Conservation (phyloP, 2,329 filamentous ascomycete species). For the Penicillium corylophilum region DNA sequence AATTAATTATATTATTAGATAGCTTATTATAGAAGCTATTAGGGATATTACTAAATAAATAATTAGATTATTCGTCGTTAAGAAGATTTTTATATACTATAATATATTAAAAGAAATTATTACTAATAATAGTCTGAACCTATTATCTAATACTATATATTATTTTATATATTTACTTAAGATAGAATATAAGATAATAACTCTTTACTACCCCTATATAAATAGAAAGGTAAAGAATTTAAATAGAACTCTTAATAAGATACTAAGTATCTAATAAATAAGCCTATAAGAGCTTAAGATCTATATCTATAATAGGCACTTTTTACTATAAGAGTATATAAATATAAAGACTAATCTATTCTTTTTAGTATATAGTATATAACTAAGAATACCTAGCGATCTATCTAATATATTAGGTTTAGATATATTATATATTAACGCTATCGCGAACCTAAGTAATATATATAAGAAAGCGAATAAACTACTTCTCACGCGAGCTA, state of each 20-base stretch:
- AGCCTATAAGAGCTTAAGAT: conserved; percentile 1
- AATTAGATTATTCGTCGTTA: no score
- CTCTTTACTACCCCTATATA: conserved; percentile 2
- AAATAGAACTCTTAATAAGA: conserved; percentile 1
- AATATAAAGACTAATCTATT: background rate
- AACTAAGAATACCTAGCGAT: background rate
- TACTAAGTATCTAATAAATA: conserved; percentile 7
- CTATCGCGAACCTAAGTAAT: background rate
- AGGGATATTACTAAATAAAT: no score
- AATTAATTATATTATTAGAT: no score
- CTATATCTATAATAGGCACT: conserved; percentile 5
- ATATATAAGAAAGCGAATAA: background rate
- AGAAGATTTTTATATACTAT: no score
- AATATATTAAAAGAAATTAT: background rate
- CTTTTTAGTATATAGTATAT: background rate
- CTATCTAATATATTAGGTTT: no score
- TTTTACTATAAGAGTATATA: conserved; percentile 1
- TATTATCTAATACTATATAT: no score
- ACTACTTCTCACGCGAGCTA: background rate
- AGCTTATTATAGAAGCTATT: no score
- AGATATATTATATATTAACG: background rate
- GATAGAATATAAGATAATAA: background rate
- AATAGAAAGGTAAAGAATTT: conserved; percentile 11
- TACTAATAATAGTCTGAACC: no score
- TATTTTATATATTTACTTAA: background rate